Conservation (phyloP, 108 stramenopile species). For the Skeletonema costatum region DNA sequence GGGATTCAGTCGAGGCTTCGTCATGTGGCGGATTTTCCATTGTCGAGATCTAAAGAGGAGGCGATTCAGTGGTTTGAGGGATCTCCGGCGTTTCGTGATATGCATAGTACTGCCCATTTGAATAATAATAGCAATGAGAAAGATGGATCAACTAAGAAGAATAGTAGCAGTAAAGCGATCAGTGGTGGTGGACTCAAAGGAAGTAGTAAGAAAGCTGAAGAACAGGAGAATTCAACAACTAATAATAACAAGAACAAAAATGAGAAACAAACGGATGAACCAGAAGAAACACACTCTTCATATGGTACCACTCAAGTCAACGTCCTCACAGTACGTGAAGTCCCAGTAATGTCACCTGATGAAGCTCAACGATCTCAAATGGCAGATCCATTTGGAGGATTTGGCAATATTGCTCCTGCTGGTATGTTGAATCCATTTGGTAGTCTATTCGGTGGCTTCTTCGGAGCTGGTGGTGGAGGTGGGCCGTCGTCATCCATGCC, state of each 20-base stretch:
- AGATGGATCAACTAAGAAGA: background rate
- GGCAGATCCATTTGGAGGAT: constrained; percentile 41
- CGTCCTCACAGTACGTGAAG: constrained; percentile 28
- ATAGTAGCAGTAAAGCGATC: background rate
- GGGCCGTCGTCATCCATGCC: background rate
- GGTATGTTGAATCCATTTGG: constrained; percentile 48
- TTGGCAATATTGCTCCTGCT: constrained; percentile 18
- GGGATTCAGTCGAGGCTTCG: constrained; percentile 27
- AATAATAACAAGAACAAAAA: constrained; percentile 1
- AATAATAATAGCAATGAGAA: background rate
- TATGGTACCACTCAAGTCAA: constrained; percentile 45
- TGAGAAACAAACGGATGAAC: background rate
- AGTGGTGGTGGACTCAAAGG: background rate
- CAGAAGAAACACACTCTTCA: constrained; percentile 19
- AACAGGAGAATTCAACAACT: too few relatives aligned
- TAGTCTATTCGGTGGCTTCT: constrained; percentile 33
- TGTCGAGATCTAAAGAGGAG: constrained; percentile 31
- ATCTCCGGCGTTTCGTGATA: background rate
- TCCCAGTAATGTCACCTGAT: constrained; percentile 14
- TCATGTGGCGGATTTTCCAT: constrained; percentile 43
- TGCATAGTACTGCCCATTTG: background rate
- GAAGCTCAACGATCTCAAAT: constrained; percentile 7
- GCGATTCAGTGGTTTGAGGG: constrained; percentile 36
- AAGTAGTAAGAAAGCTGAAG: constrained; percentile 5
- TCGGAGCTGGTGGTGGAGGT: constrained; percentile 20